Evolutionary conservation across 2,329 filamentous ascomycete species (phyloP), one percentile per base, ranked within the genome.

Genomic region (Huntiella decipiens): DNA sequence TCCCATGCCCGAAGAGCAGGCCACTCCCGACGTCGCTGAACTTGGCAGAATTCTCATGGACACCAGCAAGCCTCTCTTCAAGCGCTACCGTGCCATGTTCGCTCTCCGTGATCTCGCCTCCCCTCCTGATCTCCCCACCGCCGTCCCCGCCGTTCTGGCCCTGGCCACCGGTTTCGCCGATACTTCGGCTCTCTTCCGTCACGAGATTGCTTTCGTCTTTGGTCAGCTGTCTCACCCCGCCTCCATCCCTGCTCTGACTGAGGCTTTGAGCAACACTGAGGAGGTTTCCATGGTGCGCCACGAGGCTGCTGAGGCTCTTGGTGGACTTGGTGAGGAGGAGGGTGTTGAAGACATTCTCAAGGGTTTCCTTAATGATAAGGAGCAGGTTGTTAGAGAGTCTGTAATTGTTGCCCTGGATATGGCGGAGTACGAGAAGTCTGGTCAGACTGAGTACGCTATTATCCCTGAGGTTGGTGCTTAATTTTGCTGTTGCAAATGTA

Each of bases 201-300:
- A 98, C 65, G 91, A 98, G 60, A 86, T 98, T 53, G 91, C 91
- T 11, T 98, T 98, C 60, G 91, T 98, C 11, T 98, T 98, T 55
- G 91, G 91, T 46, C 91, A 98, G 62, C 70, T 98, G 44, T 86
- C 82, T 46, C 91, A 98, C 58, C 91, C 91, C 1, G 88, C 88
- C n/a, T 94, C 86, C 1, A 95, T 98, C 53, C 87, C 91, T 3
- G 84, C 84, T 50, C 73, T 98, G 49, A 80, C 81, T 12, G 75
- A 74, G 44, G 77, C 82, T 1, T 68, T 98, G 49, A 81, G 81
- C 55, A 71, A 98, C 60, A 65, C 73, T 42, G 68, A 82, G 46
- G 91, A 98, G 65, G 81, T 76, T 17, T 86, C 87, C 56, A 98
- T 98, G 91, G 91, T 98, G 47, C 79, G 91, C 47, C 91, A 98